Evolutionary conservation across 2,329 filamentous ascomycete species (phyloP).

Genomic region (Talaromyces sp.): DNA sequence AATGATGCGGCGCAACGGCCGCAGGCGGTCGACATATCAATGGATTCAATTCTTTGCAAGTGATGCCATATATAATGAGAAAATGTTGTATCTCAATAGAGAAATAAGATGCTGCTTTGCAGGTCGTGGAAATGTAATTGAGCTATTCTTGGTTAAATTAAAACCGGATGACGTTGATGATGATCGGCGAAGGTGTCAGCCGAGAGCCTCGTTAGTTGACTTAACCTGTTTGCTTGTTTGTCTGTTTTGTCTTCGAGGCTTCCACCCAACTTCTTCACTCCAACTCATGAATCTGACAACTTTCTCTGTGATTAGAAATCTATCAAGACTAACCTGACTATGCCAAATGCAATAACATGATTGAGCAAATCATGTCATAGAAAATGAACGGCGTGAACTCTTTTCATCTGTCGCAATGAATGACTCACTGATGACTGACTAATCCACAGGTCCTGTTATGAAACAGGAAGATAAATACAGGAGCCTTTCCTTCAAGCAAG

Average conservation of each 20-base stretch:
- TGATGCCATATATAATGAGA: too few relatives aligned
- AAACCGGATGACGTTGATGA: background rate
- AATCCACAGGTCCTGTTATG: background rate
- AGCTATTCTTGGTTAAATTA: background rate
- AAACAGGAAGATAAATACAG: background rate
- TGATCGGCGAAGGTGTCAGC: background rate
- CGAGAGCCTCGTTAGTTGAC: background rate
- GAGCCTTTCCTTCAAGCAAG: background rate
- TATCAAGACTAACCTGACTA: background rate
- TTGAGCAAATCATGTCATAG: background rate
- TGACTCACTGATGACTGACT: slow-evolving; percentile 6
- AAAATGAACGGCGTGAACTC: background rate
- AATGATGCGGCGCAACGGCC: slow-evolving; percentile 17
- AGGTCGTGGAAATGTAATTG: background rate
- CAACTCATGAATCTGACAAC: background rate
- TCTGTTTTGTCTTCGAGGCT: background rate
- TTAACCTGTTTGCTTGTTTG: background rate
- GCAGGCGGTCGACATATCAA: slow-evolving; percentile 18
- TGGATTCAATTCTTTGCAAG: background rate
- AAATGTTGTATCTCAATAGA: too few relatives aligned
- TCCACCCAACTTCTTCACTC: background rate
- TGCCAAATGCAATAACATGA: background rate
- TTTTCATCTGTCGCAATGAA: background rate
- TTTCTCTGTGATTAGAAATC: background rate
- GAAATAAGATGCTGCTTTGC: background rate